Evolutionary conservation across 1,139 yeast genomes (phyloP), one percentile per base, ranked within the genome.

Genomic region (Suzukiozyma palmioleophila): DNA sequence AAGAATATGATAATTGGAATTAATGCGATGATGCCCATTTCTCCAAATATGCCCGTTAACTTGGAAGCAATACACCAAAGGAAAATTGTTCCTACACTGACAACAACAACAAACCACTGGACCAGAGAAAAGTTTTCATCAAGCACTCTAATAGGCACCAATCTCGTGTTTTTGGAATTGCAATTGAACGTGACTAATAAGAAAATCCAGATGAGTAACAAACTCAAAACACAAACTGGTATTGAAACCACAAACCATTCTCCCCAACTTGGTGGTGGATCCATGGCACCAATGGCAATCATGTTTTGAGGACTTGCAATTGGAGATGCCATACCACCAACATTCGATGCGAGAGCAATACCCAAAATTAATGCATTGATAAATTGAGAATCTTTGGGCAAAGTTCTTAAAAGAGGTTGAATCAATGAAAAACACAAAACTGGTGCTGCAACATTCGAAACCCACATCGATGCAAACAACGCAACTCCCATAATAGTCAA

Each of bases 251-350:
- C 82, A 52, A 83, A 79, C 82, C 87, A 83, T 54, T 81, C 81
- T 37, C 87, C 87, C 90, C 90, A 83, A 3, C 83, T 77, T 18
- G 84, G 85, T 45, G 74, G 79, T 0, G 84, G 81, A 10, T 71
- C 70, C 72, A 83, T 69, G 35, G 81, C 76, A 37, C 81, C 80
- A 65, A 82, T 79, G 2, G 88, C 86, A 43, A 83, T 79, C 64
- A 83, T 81, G 49, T 83, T 83, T 56, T 83, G 90, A 1, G 90
- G 90, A 5, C 87, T 81, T 0, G 89, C 81, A 45, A 83, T 83
- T 12, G 90, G 90, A n/a, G 86, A 79, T 0, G 88, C 79, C 86
- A 83, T 80, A 49, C 90, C 90, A 28, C 87, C 89, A 36, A 81
- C 63, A 53, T 83, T 81, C 8, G 87, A 81, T 8, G 86, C 81